Evolutionary conservation across 2,329 filamentous ascomycete genomes (phyloP).

Genomic region (Blastomyces silverae): DNA sequence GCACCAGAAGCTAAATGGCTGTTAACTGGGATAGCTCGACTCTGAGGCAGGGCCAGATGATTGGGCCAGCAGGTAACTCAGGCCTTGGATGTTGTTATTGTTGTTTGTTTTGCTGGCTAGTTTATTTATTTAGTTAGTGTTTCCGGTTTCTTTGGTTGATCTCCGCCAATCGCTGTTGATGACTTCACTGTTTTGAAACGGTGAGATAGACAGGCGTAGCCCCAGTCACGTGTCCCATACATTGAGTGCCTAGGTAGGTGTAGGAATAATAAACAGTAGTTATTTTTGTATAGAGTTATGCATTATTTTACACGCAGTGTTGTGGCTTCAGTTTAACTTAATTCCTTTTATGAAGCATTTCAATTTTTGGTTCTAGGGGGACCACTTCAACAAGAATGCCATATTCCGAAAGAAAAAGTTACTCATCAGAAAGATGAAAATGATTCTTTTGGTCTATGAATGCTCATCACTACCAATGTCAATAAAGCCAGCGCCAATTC

Average conservation of each 20-base stretch:
- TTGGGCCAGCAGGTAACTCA: no score
- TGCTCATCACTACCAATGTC: neutral
- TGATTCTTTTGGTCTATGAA: neutral
- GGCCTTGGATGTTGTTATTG: no score
- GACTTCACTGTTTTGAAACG: neutral
- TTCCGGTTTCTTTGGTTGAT: neutral
- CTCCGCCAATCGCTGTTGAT: neutral
- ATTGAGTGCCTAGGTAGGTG: no score
- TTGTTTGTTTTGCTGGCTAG: neutral
- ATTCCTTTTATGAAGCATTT: neutral
- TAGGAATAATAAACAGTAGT: no score
- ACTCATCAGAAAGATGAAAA: neutral
- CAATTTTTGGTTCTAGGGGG: neutral
- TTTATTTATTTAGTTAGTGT: no score
- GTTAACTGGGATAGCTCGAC: neutral
- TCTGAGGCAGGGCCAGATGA: no score
- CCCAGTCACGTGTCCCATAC: no score
- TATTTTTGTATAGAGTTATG: no score
- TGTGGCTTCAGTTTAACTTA: neutral
- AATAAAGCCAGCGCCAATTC: neutral
- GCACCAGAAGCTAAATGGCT: constrained; percentile 4
- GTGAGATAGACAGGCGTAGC: neutral
- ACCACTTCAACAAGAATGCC: neutral
- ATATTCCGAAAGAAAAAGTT: neutral
- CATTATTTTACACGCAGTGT: neutral